Percentiles rank a stretch among this genome's conserved stretches.
These are phyloP conservation scores for Erodium maritimum DNA, from an alignment of 345 rosid genomes.

Conservation along the genomic window DNA sequence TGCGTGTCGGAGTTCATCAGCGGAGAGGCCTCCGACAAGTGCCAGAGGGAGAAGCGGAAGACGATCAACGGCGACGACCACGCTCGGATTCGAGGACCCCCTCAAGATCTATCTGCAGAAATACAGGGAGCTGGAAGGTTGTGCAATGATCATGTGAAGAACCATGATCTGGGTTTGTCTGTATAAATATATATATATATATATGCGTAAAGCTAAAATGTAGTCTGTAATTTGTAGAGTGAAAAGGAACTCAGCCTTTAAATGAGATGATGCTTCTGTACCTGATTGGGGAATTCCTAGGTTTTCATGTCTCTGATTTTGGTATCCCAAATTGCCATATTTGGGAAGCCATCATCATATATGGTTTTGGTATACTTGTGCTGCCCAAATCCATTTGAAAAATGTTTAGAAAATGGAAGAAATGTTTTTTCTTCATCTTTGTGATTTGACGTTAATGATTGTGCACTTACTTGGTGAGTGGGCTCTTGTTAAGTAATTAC, in stretches of 20 bases:
- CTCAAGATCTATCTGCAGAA: not conserved
- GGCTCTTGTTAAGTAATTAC: no score
- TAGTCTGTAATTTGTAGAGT: not conserved
- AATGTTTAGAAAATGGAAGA: no score
- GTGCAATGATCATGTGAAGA: not conserved
- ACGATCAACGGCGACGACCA: not conserved
- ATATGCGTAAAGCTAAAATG: no score
- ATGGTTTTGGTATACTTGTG: not conserved
- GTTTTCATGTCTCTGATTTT: not conserved
- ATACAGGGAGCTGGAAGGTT: not conserved
- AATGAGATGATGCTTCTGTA: not conserved
- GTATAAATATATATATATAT: not conserved
- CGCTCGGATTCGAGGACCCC: not conserved
- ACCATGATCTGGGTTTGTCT: not conserved
- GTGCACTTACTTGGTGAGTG: no score
- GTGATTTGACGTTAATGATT: no score
- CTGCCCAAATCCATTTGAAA: no score
- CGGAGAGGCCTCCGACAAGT: not conserved
- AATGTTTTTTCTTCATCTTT: no score
- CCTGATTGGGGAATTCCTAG: not conserved
- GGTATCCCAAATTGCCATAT: not conserved
- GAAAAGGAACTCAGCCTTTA: not conserved
- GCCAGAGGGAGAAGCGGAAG: not conserved
- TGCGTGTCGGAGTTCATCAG: not conserved
- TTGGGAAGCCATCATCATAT: not conserved